These are phyloP conservation scores for Saccharomycopsis javanensis DNA, from an alignment of 805 yeast genomes.

Conservation along the genomic window DNA sequence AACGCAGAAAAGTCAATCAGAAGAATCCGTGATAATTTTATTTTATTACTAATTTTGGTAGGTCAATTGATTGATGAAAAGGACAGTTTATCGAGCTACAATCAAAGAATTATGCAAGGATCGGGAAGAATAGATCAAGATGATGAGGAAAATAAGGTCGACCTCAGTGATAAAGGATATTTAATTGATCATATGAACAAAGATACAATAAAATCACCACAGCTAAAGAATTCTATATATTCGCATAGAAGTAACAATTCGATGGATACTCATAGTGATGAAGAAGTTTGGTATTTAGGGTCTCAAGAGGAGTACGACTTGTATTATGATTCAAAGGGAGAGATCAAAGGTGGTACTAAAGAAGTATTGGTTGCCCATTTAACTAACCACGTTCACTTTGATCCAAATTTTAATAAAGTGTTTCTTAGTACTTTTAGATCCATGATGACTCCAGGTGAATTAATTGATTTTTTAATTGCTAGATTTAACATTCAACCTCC, in stretches of 20 bases:
- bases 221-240: constrained; percentile 15
- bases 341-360: constrained; percentile 74
- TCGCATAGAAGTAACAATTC: constrained; percentile 21
- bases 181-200: constrained; percentile 15
- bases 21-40: constrained; percentile 29
- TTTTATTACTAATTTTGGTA: constrained; percentile 31
- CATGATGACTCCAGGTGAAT: constrained; percentile 56
- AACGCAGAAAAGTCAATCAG: constrained; percentile 26
- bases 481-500: constrained; percentile 73
- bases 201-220: constrained; percentile 17
- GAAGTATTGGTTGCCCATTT: constrained; percentile 71
- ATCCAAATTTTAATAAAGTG: constrained; percentile 54
- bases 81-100: constrained; percentile 59
- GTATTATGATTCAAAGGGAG: constrained; percentile 58
- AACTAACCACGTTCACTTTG: constrained; percentile 60
- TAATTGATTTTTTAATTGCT: constrained; percentile 48
- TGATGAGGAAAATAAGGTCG: constrained; percentile 34
- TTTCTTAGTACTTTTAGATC: constrained; percentile 70
- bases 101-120: constrained; percentile 69
- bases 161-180: constrained; percentile 22
- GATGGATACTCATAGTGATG: constrained; percentile 19
- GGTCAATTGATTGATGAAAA: constrained; percentile 60
- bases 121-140: constrained; percentile 26
- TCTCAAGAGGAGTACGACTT: constrained; percentile 52
- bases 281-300: constrained; percentile 63